Evolutionary conservation across 1,139 yeast species (phyloP), one percentile per base, ranked within the genome.

Genomic region (Candida tropicalis): DNA sequence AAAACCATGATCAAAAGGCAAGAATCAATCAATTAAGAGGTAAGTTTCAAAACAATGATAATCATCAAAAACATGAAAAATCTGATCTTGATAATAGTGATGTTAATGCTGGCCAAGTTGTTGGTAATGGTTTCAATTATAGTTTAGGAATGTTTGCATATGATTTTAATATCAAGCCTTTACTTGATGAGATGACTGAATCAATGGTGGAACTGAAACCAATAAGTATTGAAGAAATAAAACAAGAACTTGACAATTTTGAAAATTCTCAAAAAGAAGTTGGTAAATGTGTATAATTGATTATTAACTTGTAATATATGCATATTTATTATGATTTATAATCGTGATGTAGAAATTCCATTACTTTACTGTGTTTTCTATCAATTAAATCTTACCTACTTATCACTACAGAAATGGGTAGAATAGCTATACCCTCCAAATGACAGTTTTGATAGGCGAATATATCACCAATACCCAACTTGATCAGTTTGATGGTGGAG

Each of bases 61-160:
- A 17, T 16, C 25, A 32, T 4, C 13, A 29, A 12, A 22, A 28
- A 8, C 12, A 34, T 23, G 12, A 32, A 29, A 22, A 16, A 8
- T 16, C 17, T 12, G 9, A 29, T 10, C 15, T 23, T 17, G 17
- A 11, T 13, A 24, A 16, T 18, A 13, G 24, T 2, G 7, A 18
- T 13, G 25, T 18, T 5, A 25, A 26, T n/a, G 26, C 24, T 29
- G 28, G 17, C 34, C 15, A 17, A 15, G 23, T 34, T 32, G 43
- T 13, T 13, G 23, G 35, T 5, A 31, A 52, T 26, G 46, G 47
- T 11, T 62, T 65, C 38, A 52, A 59, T 38, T 59, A 53, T 39
- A 43, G 47, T 4, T 41, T 49, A 7, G 70, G 70, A 3, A 42
- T 59, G 28, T 59, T 54, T 37, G 43, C 50, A 7, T 51, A 53